Conservation (phyloP, 179 eudicot genomes). For the Gypsophila paniculata region DNA sequence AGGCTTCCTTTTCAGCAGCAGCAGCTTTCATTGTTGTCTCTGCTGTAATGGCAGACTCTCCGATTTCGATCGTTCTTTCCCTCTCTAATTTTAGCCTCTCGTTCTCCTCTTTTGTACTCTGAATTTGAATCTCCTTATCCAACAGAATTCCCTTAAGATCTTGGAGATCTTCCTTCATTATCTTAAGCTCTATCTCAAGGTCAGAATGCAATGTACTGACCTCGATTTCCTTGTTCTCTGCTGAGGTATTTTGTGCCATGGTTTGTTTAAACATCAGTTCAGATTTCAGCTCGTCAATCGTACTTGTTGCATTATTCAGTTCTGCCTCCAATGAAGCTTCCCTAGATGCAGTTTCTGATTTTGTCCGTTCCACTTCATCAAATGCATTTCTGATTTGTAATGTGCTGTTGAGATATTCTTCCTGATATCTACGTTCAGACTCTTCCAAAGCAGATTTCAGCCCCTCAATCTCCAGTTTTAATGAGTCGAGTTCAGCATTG, state of each 20-base stretch:
- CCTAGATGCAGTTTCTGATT: conserved; percentile 44
- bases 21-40: conserved; percentile 45
- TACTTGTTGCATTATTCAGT: conserved; percentile 34
- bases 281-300: conserved; percentile 39
- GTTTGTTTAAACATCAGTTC: conserved; percentile 36
- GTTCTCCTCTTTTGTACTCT: conserved; percentile 45
- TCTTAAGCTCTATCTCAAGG: conserved; percentile 43
- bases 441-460: conserved; percentile 57
- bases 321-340: conserved; percentile 47
- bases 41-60: conserved; percentile 34
- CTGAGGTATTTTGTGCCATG: conserved; percentile 23
- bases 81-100: conserved; percentile 47
- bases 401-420: conserved; percentile 66
- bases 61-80: conserved; percentile 29
- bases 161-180: conserved; percentile 35
- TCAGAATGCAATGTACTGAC: conserved; percentile 27
- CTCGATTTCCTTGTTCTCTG: conserved; percentile 28
- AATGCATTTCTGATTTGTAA: conserved; percentile 73
- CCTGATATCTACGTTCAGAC: conserved; percentile 66
- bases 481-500: conserved; percentile 40
- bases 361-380: conserved; percentile 61
- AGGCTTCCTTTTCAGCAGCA: conserved; percentile 58
- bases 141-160: conserved; percentile 38
- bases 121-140: conserved; percentile 49
- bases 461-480: conserved; percentile 43